phyloP scores from a whole-genome alignment of 78 protist genomes.

The Dictyostelium capitatum region DNA sequence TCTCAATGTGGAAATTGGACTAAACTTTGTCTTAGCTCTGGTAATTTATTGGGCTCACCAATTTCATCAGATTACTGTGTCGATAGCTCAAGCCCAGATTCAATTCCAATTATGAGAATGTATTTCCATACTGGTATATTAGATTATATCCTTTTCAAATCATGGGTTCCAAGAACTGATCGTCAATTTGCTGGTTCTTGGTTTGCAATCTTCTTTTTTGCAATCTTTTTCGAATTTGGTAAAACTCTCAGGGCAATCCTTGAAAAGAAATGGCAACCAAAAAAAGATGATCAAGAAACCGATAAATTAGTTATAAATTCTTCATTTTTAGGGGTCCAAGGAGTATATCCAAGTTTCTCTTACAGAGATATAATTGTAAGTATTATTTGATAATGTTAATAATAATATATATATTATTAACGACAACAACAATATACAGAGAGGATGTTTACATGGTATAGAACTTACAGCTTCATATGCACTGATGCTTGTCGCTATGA shows the following conservation, averaged over 20 bases:
- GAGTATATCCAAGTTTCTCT: slow-evolving; percentile 31
- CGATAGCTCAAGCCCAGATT: neutral
- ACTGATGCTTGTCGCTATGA: slow-evolving; percentile 65
- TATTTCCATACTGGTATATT: slow-evolving; percentile 77
- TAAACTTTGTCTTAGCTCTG: neutral
- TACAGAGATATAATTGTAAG: slow-evolving; percentile 16
- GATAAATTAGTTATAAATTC: neutral
- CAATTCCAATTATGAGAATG: slow-evolving; percentile 72
- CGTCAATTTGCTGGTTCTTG: slow-evolving; percentile 63
- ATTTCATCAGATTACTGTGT: slow-evolving; percentile 8
- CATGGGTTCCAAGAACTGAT: slow-evolving; percentile 59
- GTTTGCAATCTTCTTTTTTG: slow-evolving; percentile 50
- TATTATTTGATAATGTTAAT: neutral
- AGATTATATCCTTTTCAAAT: slow-evolving; percentile 57
- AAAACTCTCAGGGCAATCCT: slow-evolving; percentile 42
- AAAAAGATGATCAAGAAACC: neutral
- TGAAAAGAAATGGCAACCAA: slow-evolving; percentile 54
- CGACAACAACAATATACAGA: neutral
- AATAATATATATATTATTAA: neutral
- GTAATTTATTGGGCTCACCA: neutral
- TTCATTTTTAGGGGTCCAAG: neutral
- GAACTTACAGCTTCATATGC: slow-evolving; percentile 48
- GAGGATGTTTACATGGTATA: neutral
- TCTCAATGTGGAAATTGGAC: slow-evolving; percentile 55
- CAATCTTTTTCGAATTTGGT: slow-evolving; percentile 45